Base-by-base conservation (phyloP, 441 rosid species). In the Brassica hybrid region DNA sequence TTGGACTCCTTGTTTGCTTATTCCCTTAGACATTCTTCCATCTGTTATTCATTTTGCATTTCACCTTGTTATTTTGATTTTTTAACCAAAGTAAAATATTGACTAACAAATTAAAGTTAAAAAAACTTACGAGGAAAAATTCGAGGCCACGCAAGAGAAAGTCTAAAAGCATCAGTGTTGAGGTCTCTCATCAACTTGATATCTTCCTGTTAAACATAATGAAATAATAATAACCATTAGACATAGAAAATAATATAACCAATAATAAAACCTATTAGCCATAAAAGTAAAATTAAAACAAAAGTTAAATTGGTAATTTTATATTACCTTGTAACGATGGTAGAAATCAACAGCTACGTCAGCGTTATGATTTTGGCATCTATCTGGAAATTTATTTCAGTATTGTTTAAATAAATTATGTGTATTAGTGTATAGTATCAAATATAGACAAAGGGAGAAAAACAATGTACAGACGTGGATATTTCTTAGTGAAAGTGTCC, bases 81-180 rank as follows among this genome's bases (percentile, higher is more conserved):
- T n/a, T 13, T 48, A 48, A 48, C 17, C 17, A 48, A 6, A 48
- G 2, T 27, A 48, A 65, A 17, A 36, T 38, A 21, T 57, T 66
- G 25, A 65, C 66, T 2, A 12, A 57, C 1, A 43, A 4, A 6
- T 1, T 4, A 18, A 43, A 9, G 21, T 13, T 11, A 52, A 65
- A 14, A 64, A 14, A 13, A 61, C 82, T 74, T 83, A 83, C 88
- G 71, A 0, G 90, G 90, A 4, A 83, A 62, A 10, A 86, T 41
- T 79, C 90, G 77, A 0, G 86, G 72, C 90, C 90, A 86, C 3
- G 88, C 67, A 58, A 86, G 80, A 59, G 88, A 86, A 56, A 86
- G 81, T 76, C 86, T 86, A 66, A 81, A 80, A 6, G 74, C 83
- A 66, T 84, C 84, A 71, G 65, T 79, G 30, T 81, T 66, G 2